Evolutionary conservation across 352 stramenopile genomes (phyloP).

Genomic region (Stephanocyclus meneghinianus): DNA sequence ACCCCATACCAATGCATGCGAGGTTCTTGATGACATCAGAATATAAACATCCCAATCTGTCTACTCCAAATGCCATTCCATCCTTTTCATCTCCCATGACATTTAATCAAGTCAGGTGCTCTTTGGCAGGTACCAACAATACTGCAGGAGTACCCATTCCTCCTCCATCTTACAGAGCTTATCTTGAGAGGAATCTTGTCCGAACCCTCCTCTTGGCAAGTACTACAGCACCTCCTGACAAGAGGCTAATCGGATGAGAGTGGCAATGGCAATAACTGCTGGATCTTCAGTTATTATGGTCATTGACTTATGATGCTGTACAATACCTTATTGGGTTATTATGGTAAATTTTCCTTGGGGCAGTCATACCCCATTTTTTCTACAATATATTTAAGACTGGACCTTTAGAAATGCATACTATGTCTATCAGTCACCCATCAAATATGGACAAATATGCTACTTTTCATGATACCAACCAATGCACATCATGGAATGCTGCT

Average conservation of each 20-base stretch:
- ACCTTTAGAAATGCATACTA: too few relatives aligned
- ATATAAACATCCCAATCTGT: constrained; percentile 48
- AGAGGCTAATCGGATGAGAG: constrained; percentile 38
- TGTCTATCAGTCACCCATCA: too few relatives aligned
- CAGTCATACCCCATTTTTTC: too few relatives aligned
- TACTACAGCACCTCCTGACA: not conserved
- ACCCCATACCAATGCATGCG: constrained; percentile 34
- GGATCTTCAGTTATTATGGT: too few relatives aligned
- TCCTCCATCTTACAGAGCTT: constrained; percentile 5
- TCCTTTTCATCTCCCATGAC: constrained; percentile 34
- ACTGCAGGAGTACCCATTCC: constrained; percentile 1
- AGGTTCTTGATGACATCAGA: constrained; percentile 60
- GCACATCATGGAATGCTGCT: too few relatives aligned
- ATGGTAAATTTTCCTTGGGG: too few relatives aligned
- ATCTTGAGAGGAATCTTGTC: constrained; percentile 12
- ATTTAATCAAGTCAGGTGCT: constrained; percentile 48
- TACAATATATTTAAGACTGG: too few relatives aligned
- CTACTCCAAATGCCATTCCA: constrained; percentile 7
- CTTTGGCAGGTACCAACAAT: constrained; percentile 27
- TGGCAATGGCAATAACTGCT: too few relatives aligned
- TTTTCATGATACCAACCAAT: too few relatives aligned
- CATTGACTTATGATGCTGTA: too few relatives aligned
- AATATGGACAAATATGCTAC: too few relatives aligned
- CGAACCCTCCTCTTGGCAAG: constrained; percentile 4
- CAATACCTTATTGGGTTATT: too few relatives aligned